Base-by-base conservation (phyloP, 208 protist species). In the Leishmania arabica region DNA sequence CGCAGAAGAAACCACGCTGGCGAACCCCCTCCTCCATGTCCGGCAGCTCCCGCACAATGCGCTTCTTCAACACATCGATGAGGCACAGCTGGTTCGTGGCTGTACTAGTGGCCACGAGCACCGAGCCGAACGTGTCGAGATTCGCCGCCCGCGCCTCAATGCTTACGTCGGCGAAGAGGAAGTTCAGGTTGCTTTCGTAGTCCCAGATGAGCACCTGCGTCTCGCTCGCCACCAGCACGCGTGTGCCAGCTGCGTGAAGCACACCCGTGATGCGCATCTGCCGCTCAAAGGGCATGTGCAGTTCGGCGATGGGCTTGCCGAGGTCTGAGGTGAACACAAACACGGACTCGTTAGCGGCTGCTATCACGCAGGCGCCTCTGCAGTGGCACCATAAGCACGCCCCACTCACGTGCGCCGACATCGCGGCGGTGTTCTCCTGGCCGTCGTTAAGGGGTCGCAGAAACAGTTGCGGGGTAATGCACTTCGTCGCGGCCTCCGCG, bases 121-220 rank as follows among this genome's bases (percentile, higher is more conserved):
- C 84, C 0, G 90, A 79, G 6, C 91, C 89, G 83, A 93, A 90
- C 27, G 86, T 34, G 80, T 95, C 84, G 27, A 95, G 79, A 60
- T 78, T 78, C 31, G 81, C 78, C 24, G 75, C 62, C 66, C 70
- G 83, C 49, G 86, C 62, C 6, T 84, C 82, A 17, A 90, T 80
- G 19, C 81, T 89, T 27, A 90, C 58, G 17, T 93, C 88, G 3
- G 82, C 81, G 54, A 95, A 88, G 53, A 90, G 75, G 37, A 89
- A 87, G 75, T 91, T 86, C 24, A 86, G 90, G 68, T 90, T 85
- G 56, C 82, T 82, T 51, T 88, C 86, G 89, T 95, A 94, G 86
- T 97, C 91, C 92, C 92, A 97, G 34, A 95, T 66, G 21, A 94
- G 66, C 40, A 96, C 73, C 64, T 91, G 85, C 70, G 72, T 77